Base-by-base conservation (phyloP, 2,329 filamentous ascomycete genomes). In the Trichoderma pleuroti region DNA sequence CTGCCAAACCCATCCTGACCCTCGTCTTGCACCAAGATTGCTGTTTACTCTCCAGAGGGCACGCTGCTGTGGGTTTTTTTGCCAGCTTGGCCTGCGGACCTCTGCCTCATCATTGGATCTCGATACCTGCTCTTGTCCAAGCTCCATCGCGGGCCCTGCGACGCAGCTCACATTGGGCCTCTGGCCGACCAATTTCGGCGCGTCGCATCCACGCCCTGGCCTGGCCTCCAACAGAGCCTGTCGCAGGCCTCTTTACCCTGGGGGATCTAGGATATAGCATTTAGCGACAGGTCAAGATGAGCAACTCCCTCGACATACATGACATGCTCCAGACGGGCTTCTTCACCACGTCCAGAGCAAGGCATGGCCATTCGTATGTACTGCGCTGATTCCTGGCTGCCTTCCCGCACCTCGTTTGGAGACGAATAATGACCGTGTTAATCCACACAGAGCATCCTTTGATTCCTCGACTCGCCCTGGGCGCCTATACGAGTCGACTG, bases 251-350 rank as follows among this genome's bases (percentile, higher is more conserved):
- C 18, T 36, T 59, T 39, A 34, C 26, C 42, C 46, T 52, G 56
- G 18, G 18, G 3, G 30, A 59, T 34, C 30, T 32, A 21, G 56
- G 32, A 34, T 56, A n/a, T 4, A 59, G 6, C 11, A 14, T 28
- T 18, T 54, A 12, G 34, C 61, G 30, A 56, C 42, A 24, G 14
- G n/a, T 70, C 78, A 82, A 74, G 61, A 86, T 85, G 84, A 81
- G 79, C 70, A 81, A 83, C 70, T 78, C 78, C 69, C 75, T 82
- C 67, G 81, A 85, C 73, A 82, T 86, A 49, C 79, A 85, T 56
- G 80, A 81, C 72, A 78, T 86, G 72, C 80, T 87, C 46, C 78
- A 83, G 73, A 84, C 83, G 74, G 86, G 86, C 68, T 85, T 84
- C 70, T 87, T 85, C 76, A 84, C 80, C 73, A 85, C 84, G 36